These are phyloP conservation scores for Penicillium digitatum DNA, from an alignment of 2,329 filamentous ascomycete species.

Conservation along the genomic window DNA sequence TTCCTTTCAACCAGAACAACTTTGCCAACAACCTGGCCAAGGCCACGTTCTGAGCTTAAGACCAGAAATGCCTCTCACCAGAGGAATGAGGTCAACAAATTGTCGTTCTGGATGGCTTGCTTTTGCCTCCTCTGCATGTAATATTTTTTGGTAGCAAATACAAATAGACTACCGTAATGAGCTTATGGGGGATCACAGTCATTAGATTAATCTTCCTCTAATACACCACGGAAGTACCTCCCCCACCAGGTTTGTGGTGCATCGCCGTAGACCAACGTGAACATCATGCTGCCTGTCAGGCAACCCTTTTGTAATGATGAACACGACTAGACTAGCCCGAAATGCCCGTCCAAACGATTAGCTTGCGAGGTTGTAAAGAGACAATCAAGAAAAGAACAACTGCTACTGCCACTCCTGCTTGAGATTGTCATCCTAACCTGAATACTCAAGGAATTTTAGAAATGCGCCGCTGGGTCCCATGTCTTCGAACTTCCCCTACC, in stretches of 20 bases:
- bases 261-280: no score
- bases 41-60: constrained; percentile 31
- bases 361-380: no score
- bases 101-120: neutral
- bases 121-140: neutral
- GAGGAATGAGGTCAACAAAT: neutral
- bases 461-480: no score
- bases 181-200: neutral
- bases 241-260: neutral
- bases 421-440: no score
- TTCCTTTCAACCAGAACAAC: constrained; percentile 48
- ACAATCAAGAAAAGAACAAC: no score
- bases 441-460: no score
- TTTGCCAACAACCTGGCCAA: constrained; percentile 45
- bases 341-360: no score
- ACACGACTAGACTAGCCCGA: no score
- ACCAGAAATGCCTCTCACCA: neutral
- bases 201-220: neutral
- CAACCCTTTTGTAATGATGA: no score
- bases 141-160: neutral
- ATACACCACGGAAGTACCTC: neutral
- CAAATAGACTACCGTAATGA: neutral
- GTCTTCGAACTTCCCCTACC: no score
- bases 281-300: no score
- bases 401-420: no score